Evolutionary conservation across 2,329 filamentous ascomycete species (phyloP).

Genomic region (Colletotrichum tabaci): DNA sequence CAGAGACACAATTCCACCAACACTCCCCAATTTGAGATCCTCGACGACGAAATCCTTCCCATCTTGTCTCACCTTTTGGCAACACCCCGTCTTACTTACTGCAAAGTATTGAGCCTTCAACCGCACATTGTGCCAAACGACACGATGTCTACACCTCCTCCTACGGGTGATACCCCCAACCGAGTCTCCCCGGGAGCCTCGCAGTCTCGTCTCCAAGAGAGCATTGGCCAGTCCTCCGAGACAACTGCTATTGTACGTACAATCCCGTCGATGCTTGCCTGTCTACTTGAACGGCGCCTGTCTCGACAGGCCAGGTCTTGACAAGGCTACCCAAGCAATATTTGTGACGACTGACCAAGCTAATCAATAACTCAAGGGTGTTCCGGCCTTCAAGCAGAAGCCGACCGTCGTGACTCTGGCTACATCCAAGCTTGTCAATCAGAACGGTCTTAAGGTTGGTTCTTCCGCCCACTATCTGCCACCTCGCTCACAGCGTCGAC

Average conservation of each 20-base stretch:
- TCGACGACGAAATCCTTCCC: conserved; percentile 35
- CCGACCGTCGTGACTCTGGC: conserved; percentile 64
- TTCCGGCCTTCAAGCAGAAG: conserved; percentile 47
- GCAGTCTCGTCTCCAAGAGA: conserved; percentile 43
- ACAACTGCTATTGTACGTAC: conserved; percentile 21
- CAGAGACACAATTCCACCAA: conserved; percentile 17
- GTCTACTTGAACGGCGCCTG: not conserved
- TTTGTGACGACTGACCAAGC: not conserved
- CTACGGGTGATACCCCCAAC: conserved; percentile 25
- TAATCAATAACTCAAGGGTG: conserved; percentile 7
- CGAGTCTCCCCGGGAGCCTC: conserved; percentile 37
- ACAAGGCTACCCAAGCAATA: not conserved
- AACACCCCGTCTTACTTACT: conserved; percentile 35
- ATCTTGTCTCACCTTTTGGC: conserved; percentile 39
- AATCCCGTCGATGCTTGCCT: not conserved
- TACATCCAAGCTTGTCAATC: conserved; percentile 70
- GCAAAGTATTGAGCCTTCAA: conserved; percentile 29
- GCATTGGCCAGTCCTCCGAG: conserved; percentile 31
- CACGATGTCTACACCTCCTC: conserved; percentile 39
- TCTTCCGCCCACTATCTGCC: conserved; percentile 11
- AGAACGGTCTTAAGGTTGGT: conserved; percentile 67
- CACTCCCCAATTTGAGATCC: conserved; percentile 19
- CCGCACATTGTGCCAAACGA: conserved; percentile 15
- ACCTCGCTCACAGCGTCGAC: conserved; percentile 54
- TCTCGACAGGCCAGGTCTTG: not conserved